Percentiles rank a stretch among this genome's conserved stretches.
Evolutionary conservation across 139 green algal species (phyloP).

Genomic region (Pleodorina starrii): DNA sequence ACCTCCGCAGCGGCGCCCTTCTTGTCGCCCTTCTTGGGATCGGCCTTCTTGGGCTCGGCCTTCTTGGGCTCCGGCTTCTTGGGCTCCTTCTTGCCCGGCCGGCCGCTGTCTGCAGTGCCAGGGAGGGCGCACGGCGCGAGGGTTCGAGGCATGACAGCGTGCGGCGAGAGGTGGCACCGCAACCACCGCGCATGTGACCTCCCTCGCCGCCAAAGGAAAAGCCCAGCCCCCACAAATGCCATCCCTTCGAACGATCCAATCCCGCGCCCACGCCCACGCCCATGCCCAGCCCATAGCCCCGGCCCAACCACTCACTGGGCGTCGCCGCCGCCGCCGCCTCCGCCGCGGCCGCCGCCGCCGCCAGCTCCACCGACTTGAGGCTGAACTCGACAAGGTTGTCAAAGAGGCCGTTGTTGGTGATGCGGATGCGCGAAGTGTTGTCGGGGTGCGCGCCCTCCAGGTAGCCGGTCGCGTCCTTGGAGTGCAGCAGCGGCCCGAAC

Average conservation of each 20-base stretch:
- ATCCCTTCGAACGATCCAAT: too few relatives aligned
- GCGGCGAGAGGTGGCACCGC: too few relatives aligned
- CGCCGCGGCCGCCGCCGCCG: background rate
- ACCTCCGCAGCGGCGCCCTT: slow-evolving; percentile 27
- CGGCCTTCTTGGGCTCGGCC: slow-evolving; percentile 42
- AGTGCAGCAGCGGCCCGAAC: slow-evolving; percentile 83
- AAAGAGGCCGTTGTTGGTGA: slow-evolving; percentile 88
- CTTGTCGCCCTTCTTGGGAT: slow-evolving; percentile 13
- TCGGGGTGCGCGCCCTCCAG: slow-evolving; percentile 66
- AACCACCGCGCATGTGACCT: too few relatives aligned
- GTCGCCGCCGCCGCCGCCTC: background rate
- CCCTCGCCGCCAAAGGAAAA: too few relatives aligned
- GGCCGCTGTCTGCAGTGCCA: background rate
- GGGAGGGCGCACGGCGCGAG: too few relatives aligned
- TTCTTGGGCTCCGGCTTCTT: slow-evolving; percentile 44
- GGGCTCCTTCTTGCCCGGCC: slow-evolving; percentile 35
- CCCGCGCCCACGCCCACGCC: too few relatives aligned
- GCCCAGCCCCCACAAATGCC: too few relatives aligned
- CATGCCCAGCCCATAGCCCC: too few relatives aligned
- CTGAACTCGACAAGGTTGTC: slow-evolving; percentile 72
- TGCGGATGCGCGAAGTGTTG: slow-evolving; percentile 77
- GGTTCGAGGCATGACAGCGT: too few relatives aligned
- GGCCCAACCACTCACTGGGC: slow-evolving; percentile 18
- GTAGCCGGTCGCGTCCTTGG: slow-evolving; percentile 62
- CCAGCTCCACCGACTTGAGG: slow-evolving; percentile 64